Base-by-base conservation (phyloP, 1,139 yeast species). In the Tardiomyces blankii region DNA sequence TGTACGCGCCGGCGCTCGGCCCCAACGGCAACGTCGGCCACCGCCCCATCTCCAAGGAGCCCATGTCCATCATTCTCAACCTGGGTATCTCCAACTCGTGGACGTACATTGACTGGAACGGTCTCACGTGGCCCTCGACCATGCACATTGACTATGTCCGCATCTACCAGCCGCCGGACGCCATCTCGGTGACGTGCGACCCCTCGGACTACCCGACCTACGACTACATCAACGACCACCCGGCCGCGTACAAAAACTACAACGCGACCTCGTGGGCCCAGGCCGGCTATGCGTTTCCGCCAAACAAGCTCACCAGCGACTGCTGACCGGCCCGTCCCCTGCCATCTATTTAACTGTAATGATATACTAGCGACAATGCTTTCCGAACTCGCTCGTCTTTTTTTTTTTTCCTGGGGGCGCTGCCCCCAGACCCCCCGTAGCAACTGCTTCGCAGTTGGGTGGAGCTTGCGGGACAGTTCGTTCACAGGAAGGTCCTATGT, bases 11-110 rank as follows among this genome's bases (percentile, higher is more conserved):
- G 12, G 80, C 91, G 1, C 65, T 86, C 43, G 82, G 82, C 49
- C 91, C 94, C 16, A 82, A 82, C 60, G 96, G 96, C 50, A 87
- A 87, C 59, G 67, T 87, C 48, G 89, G 79, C 16, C 76, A 81
- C 78, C 75, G 96, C 59, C 62, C 72, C 47, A 74, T 87, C 42
- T 73, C 91, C 14, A 80, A 82, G 62, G 96, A 87, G 61, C 96
- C 96, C 49, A 84, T 87, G 95, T 72, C 87, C 1, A 69, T 87
- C 38, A 69, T 87, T 51, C 61, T 86, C 70, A 86, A 86, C 62
- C 64, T 86, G 63, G 95, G 93, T 63, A 65, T 86, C 44, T 85
- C 95, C 7, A 78, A 79, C 52, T 76, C 78, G 46, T 86, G 95
- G 95, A 82, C 86, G 1, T 81, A 82, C 60, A 84, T 86, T 52